Evolutionary conservation across 1,284 basidiomycete species (phyloP), one percentile per base, ranked within the genome.

Genomic region (Boletellus deceptivus): DNA sequence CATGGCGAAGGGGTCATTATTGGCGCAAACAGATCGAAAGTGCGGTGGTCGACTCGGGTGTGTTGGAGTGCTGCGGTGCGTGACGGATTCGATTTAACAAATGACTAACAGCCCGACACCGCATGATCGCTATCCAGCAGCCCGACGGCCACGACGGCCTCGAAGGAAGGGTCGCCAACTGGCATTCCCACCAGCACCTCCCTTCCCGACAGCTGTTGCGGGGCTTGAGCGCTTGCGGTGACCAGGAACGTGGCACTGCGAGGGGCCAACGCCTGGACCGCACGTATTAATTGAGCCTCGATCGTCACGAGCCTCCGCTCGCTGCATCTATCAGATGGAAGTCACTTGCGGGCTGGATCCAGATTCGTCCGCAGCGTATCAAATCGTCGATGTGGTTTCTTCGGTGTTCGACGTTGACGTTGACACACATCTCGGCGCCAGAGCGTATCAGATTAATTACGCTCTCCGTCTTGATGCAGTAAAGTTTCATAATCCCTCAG

Each of bases 1-100:
- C 78, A 80, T 59, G 64, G 13, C 35, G 33, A 54, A 35, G 73
- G 49, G 36, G 54, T 45, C 58, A 52, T 49, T 55, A 51, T 53
- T 46, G 35, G 25, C 27, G 38, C 22, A 10, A 53, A 34, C 18
- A 39, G 34, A 47, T 39, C 22, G 20, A 51, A 40, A 18, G 22
- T 38, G 25, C 16, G 17, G 20, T 8, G 18, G 46, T 22, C 31
- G 17, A 43, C 29, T 47, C 44, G 43, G 17, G 31, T 24, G 36
- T 13, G 47, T 56, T 57, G 61, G 43, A 56, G 49, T 43, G 44
- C 59, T 57, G 61, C 46, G 59, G 49, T 44, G 43, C 43, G 39
- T 40, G n/a, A 8, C 39, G 13, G 25, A 34, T 33, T 43, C 41
- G 17, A 43, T 18, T 27, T 8, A 31, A 29, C 20, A n/a, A 27